Evolutionary conservation across 768 basidiomycete species (phyloP).

Genomic region (Austroboletus festivus): DNA sequence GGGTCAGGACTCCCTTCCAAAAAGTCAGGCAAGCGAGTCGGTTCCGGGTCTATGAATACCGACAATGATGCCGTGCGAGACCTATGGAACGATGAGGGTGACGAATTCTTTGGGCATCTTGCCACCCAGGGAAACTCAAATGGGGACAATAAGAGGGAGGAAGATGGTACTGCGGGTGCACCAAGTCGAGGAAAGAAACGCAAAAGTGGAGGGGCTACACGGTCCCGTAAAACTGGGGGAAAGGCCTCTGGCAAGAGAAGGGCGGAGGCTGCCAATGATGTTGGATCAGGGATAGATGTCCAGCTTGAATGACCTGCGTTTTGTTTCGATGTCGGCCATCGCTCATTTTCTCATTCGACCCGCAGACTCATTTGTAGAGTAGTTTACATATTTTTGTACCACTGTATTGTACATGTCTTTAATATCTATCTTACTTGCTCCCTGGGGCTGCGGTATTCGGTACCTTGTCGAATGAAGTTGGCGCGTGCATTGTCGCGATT

Average conservation of each 20-base stretch:
- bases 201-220: conserved; percentile 22
- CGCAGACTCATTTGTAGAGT: conserved; percentile 29
- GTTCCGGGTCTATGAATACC: conserved; percentile 30
- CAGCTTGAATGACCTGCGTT: conserved; percentile 24
- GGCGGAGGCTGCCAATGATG: conserved; percentile 21
- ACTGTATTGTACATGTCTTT: conserved; percentile 31
- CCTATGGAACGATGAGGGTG: conserved; percentile 84
- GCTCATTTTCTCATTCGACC: conserved; percentile 11
- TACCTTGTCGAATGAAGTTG: too few relatives aligned
- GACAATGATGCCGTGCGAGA: conserved; percentile 48
- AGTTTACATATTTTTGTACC: conserved; percentile 28
- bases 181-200: conserved; percentile 34
- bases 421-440: conserved; percentile 19
- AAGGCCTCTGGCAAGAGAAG: conserved; percentile 32
- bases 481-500: background rate
- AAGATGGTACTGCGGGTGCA: conserved; percentile 28
- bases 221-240: conserved; percentile 32
- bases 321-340: conserved; percentile 11
- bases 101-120: conserved; percentile 77
- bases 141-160: conserved; percentile 28
- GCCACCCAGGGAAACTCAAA: conserved; percentile 23
- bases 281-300: conserved; percentile 24
- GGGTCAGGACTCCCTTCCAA: conserved; percentile 35
- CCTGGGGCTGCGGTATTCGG: too few relatives aligned
- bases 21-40: conserved; percentile 34